Percentiles rank a stretch among this genome's conserved stretches.
Evolutionary conservation across 345 rosid species (phyloP).

Genomic region (Citrus mangshanensis): DNA sequence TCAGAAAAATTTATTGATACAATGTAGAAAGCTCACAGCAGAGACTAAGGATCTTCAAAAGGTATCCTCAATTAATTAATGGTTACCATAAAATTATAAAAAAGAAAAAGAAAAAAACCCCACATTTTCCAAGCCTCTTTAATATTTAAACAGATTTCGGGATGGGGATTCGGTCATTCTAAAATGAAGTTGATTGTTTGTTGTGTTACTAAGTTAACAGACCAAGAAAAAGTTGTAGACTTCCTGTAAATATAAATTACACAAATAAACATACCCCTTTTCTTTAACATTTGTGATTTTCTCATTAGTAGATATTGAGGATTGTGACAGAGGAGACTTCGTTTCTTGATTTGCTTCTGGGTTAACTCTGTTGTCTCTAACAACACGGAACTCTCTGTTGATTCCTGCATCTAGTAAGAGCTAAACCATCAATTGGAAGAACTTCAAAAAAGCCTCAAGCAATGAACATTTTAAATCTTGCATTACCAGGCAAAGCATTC

Average conservation of each 20-base stretch:
- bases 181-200: neutral
- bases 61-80: neutral
- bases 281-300: slow-evolving; percentile 27
- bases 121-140: neutral
- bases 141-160: neutral
- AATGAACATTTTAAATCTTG: slow-evolving; percentile 4
- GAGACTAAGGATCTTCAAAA: neutral
- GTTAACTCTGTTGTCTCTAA: slow-evolving; percentile 71
- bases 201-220: neutral
- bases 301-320: slow-evolving; percentile 29
- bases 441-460: neutral
- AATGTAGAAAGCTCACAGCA: neutral
- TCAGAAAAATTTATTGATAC: neutral
- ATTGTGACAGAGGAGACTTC: slow-evolving; percentile 37
- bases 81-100: neutral
- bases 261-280: slow-evolving; percentile 44
- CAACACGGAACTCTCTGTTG: slow-evolving; percentile 50
- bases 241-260: neutral
- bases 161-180: neutral
- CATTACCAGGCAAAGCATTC: slow-evolving; percentile 35
- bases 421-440: slow-evolving; percentile 7
- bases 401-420: slow-evolving; percentile 34
- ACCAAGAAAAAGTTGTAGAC: neutral
- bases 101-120: too few relatives aligned
- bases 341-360: slow-evolving; percentile 38